These are phyloP conservation scores for Lolium multiflorum DNA, from an alignment of 176 grass and related monocot species.

Conservation along the genomic window DNA sequence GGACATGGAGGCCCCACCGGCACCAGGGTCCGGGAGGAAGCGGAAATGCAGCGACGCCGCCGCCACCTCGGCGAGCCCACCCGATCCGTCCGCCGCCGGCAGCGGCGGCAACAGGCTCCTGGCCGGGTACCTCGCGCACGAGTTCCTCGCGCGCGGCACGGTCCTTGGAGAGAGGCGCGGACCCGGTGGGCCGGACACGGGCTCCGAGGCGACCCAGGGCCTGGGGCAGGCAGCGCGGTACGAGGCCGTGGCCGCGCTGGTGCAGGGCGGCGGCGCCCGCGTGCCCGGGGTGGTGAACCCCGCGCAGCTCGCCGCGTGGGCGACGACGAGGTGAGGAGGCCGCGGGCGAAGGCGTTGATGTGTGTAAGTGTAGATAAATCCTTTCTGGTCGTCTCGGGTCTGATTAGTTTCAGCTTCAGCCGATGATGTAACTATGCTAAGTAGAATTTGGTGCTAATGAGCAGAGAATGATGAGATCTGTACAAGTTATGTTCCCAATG, in stretches of 20 bases:
- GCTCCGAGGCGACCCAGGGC: neutral
- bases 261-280: conserved; percentile 43
- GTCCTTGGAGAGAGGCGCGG: conserved; percentile 30
- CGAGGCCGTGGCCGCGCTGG: conserved; percentile 47
- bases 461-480: neutral
- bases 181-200: neutral
- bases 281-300: conserved; percentile 61
- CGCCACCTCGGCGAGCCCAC: neutral
- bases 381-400: neutral
- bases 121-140: conserved; percentile 62
- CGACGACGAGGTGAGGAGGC: conserved; percentile 31
- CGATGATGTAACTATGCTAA: neutral
- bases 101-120: conserved; percentile 46
- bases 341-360: neutral
- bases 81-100: neutral
- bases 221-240: conserved; percentile 17
- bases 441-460: neutral
- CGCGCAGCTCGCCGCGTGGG: conserved; percentile 53
- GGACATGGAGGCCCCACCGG: neutral
- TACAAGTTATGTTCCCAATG: neutral
- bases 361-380: conserved; percentile 14
- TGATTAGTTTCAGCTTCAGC: neutral
- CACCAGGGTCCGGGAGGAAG: conserved; percentile 14
- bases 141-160: conserved; percentile 57
- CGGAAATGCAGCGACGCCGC: conserved; percentile 7